Evolutionary conservation across 2,329 filamentous ascomycete species (phyloP).

Genomic region (Penicillium hesseltinei): DNA sequence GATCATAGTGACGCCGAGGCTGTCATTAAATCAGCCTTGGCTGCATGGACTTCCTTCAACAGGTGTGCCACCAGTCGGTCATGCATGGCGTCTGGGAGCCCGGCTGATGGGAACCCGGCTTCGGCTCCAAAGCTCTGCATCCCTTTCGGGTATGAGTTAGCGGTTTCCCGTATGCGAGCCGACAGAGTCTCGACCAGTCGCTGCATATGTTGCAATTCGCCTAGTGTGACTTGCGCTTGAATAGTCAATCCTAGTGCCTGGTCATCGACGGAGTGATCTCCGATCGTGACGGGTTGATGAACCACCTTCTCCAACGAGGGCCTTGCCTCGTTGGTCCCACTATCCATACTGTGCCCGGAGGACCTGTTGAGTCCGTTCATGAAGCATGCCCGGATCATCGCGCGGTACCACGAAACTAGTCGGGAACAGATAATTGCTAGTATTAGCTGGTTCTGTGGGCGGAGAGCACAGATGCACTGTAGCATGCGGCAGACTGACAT

Average conservation of each 20-base stretch:
- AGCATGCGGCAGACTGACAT: conserved; percentile 13
- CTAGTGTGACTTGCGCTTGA: conserved; percentile 4
- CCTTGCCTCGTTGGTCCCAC: not conserved
- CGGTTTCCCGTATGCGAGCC: conserved; percentile 3
- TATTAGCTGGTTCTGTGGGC: conserved; percentile 7
- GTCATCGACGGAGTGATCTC: conserved; percentile 10
- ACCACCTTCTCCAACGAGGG: not conserved
- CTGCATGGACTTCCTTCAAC: not conserved
- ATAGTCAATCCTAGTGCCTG: conserved; percentile 1
- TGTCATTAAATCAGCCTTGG: not conserved
- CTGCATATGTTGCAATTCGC: conserved; percentile 7
- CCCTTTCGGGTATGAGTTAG: not conserved
- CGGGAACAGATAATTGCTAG: conserved; percentile 9
- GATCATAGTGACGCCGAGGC: not conserved
- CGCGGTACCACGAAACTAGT: conserved; percentile 7
- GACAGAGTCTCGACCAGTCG: conserved; percentile 8
- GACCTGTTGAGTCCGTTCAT: not conserved
- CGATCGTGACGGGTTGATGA: conserved; percentile 9
- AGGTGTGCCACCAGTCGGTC: not conserved
- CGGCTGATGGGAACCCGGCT: not conserved
- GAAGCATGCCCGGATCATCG: conserved; percentile 7
- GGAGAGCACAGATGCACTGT: conserved; percentile 6
- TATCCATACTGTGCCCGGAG: no score
- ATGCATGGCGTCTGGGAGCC: not conserved
- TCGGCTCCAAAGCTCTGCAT: not conserved